Evolutionary conservation across 2,329 filamentous ascomycete genomes (phyloP).

Genomic region (Fusarium circinatum): DNA sequence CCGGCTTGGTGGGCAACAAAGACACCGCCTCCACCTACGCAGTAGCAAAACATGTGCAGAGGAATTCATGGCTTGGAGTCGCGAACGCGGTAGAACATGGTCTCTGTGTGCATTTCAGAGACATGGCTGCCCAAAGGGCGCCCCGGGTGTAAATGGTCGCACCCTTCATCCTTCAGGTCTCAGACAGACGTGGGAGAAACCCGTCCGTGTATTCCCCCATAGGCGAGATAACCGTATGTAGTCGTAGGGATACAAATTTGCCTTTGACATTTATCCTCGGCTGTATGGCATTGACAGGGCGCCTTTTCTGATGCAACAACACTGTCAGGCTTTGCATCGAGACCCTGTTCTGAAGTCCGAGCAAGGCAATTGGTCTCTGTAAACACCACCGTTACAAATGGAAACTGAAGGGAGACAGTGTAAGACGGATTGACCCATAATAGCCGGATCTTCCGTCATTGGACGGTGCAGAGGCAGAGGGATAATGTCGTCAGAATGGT

Average conservation of each 20-base stretch:
- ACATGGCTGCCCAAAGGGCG: conserved; percentile 20
- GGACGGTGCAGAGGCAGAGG: conserved; percentile 4
- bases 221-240: conserved; percentile 21
- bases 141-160: neutral
- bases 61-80: conserved; percentile 32
- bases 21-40: conserved; percentile 4
- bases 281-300: conserved; percentile 4
- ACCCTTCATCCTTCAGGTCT: conserved; percentile 9
- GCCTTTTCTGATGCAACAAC: conserved; percentile 17
- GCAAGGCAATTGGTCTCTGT: conserved; percentile 11
- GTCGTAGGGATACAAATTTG: neutral
- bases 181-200: conserved; percentile 9
- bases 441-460: conserved; percentile 27
- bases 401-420: conserved; percentile 15
- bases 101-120: conserved; percentile 17
- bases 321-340: conserved; percentile 21
- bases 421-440: conserved; percentile 22
- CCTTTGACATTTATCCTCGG: neutral
- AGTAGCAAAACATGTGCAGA: conserved; percentile 9
- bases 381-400: conserved; percentile 20
- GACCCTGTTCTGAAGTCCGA: conserved; percentile 5
- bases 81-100: conserved; percentile 26
- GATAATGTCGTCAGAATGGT: conserved; percentile 27
- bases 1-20: conserved; percentile 21
- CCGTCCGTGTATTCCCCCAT: conserved; percentile 15